Conservation (phyloP, 768 basidiomycete genomes). For the Tulasnella sp. region DNA sequence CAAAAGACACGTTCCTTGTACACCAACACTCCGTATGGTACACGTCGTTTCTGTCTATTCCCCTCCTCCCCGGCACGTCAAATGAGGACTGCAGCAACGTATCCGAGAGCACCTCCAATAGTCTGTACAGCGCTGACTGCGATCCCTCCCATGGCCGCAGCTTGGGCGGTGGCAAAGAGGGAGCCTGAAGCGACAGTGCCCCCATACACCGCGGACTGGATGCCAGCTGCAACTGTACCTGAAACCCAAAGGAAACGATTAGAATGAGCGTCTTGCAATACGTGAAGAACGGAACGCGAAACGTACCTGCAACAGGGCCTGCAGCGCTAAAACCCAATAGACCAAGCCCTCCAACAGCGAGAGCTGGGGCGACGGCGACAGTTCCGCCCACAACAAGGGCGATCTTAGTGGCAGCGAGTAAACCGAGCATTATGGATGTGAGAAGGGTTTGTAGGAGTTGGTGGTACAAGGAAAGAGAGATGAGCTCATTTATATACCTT, state of each 20-base stretch:
- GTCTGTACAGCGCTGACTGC: not conserved
- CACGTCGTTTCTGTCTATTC: too few species aligned
- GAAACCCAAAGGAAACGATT: too few species aligned
- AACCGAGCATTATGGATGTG: not conserved
- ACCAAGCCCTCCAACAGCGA: not conserved
- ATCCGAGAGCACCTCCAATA: not conserved
- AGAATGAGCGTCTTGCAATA: too few species aligned
- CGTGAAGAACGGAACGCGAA: too few species aligned
- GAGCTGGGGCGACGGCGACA: not conserved
- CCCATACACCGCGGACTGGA: not conserved
- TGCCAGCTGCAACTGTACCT: not conserved
- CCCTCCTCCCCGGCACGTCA: not conserved
- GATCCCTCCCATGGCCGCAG: slow-evolving; percentile 8
- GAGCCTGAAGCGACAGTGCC: not conserved
- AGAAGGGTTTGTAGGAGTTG: too few species aligned
- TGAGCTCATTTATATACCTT: too few species aligned
- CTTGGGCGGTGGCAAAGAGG: not conserved
- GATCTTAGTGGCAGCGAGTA: slow-evolving; percentile 1
- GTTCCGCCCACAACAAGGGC: not conserved
- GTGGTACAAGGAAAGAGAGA: too few species aligned
- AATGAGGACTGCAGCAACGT: not conserved
- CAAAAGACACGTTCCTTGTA: too few species aligned
- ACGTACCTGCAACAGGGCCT: not conserved
- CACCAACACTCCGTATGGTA: too few species aligned
- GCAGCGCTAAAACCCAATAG: not conserved